Conservation (phyloP, 1,284 basidiomycete genomes). For the Cryptococcus wingfieldii region DNA sequence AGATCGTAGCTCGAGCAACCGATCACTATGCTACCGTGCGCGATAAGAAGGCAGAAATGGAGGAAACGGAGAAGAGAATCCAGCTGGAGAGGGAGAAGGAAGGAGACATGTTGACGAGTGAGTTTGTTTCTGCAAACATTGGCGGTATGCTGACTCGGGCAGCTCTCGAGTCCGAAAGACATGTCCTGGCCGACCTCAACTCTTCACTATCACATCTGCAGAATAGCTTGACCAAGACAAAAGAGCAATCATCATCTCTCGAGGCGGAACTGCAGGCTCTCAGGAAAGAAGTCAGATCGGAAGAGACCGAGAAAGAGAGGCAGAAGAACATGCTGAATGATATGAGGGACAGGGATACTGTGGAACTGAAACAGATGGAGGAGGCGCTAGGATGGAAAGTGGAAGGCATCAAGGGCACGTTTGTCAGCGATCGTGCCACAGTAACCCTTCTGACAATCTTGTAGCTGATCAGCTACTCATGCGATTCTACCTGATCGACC, state of each 20-base stretch:
- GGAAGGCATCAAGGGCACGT: conserved; percentile 64
- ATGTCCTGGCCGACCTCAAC: conserved; percentile 29
- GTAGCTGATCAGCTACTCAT: conserved; percentile 64
- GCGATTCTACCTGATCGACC: conserved; percentile 65
- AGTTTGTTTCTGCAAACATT: conserved; percentile 6
- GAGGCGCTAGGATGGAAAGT: conserved; percentile 60
- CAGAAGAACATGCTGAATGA: conserved; percentile 61
- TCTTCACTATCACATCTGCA: conserved; percentile 31
- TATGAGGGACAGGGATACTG: conserved; percentile 57
- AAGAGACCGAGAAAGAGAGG: conserved; percentile 59
- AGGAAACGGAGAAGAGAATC: conserved; percentile 39
- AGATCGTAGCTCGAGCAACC: conserved; percentile 32
- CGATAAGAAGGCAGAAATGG: conserved; percentile 35
- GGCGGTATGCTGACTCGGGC: neutral
- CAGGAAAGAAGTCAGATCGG: conserved; percentile 25
- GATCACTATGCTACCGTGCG: conserved; percentile 29
- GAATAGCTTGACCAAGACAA: conserved; percentile 31
- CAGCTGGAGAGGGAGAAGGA: conserved; percentile 40
- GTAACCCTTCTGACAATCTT: conserved; percentile 1
- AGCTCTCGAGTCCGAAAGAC: conserved; percentile 43
- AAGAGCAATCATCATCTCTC: conserved; percentile 30
- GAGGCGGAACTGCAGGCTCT: conserved; percentile 33
- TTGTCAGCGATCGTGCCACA: neutral
- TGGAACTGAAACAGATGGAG: conserved; percentile 61
- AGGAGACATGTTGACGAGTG: conserved; percentile 43